Evolutionary conservation across 192 early-diverging fungal genomes (phyloP).

Genomic region (Kappamyces sp.): DNA sequence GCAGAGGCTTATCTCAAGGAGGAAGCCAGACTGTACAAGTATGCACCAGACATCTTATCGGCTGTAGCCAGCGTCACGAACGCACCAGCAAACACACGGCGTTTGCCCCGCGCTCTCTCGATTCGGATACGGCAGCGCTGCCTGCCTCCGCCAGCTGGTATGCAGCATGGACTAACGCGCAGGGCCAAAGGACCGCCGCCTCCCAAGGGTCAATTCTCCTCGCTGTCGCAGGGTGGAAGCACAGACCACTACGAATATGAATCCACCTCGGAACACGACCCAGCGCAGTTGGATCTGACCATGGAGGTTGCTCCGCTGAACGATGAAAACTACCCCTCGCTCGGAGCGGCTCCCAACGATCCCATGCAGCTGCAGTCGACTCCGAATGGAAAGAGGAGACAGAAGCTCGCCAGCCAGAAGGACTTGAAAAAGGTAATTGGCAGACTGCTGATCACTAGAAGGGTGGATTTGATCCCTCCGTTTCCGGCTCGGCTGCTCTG

Average conservation of each 20-base stretch:
- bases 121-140: conserved; percentile 16
- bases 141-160: conserved; percentile 47
- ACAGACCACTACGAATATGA: conserved; percentile 18
- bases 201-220: conserved; percentile 16
- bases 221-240: conserved; percentile 1
- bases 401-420: not conserved
- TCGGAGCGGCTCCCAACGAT: not conserved
- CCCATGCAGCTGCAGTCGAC: not conserved
- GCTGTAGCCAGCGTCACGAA: conserved; percentile 63
- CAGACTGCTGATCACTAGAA: conserved; percentile 21
- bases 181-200: conserved; percentile 42
- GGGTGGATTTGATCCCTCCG: not conserved
- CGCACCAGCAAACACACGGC: conserved; percentile 30
- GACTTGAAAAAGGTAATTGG: conserved; percentile 3
- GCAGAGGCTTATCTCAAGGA: conserved; percentile 12
- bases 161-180: not conserved
- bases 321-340: conserved; percentile 13
- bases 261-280: conserved; percentile 23
- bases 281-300: not conserved
- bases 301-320: conserved; percentile 7
- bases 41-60: conserved; percentile 84
- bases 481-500: conserved; percentile 39
- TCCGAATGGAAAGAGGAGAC: conserved; percentile 5
- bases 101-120: too few species aligned
- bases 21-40: conserved; percentile 28